Evolutionary conservation across 2,329 filamentous ascomycete species (phyloP).

Genomic region (Aspergillus intermedius): DNA sequence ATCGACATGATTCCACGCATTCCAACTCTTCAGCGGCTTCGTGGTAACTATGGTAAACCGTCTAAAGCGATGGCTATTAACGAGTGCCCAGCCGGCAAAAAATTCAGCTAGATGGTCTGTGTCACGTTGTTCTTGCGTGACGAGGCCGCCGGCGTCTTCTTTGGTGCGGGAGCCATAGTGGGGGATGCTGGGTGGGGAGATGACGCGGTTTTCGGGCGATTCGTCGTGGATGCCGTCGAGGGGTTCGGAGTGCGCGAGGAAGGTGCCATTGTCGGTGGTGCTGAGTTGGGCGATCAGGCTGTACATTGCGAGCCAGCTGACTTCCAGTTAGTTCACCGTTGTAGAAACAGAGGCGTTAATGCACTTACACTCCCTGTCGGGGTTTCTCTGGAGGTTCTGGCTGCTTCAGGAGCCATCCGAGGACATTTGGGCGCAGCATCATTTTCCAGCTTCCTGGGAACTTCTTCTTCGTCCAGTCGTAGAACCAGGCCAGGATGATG

Average conservation of each 20-base stretch:
- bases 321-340: neutral
- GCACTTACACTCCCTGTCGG: slow-evolving; percentile 15
- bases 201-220: slow-evolving; percentile 18
- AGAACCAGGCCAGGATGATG: slow-evolving; percentile 34
- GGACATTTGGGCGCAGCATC: slow-evolving; percentile 31
- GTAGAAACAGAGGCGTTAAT: too few species aligned
- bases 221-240: slow-evolving; percentile 20
- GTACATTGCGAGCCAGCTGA: slow-evolving; percentile 23
- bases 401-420: slow-evolving; percentile 27
- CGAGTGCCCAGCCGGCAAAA: slow-evolving; percentile 32
- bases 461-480: slow-evolving; percentile 12
- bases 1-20: slow-evolving; percentile 24
- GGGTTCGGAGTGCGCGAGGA: slow-evolving; percentile 2
- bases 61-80: slow-evolving; percentile 26
- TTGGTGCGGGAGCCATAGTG: slow-evolving; percentile 24
- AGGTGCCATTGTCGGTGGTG: neutral
- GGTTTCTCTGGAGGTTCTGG: slow-evolving; percentile 10
- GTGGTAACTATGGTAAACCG: slow-evolving; percentile 26
- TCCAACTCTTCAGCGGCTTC: slow-evolving; percentile 21
- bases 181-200: slow-evolving; percentile 22
- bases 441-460: slow-evolving; percentile 31
- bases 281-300: slow-evolving; percentile 19
- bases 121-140: slow-evolving; percentile 24
- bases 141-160: slow-evolving; percentile 9
- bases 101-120: slow-evolving; percentile 34